Base-by-base conservation (phyloP, 805 yeast genomes). In the Teunomyces pallodes region DNA sequence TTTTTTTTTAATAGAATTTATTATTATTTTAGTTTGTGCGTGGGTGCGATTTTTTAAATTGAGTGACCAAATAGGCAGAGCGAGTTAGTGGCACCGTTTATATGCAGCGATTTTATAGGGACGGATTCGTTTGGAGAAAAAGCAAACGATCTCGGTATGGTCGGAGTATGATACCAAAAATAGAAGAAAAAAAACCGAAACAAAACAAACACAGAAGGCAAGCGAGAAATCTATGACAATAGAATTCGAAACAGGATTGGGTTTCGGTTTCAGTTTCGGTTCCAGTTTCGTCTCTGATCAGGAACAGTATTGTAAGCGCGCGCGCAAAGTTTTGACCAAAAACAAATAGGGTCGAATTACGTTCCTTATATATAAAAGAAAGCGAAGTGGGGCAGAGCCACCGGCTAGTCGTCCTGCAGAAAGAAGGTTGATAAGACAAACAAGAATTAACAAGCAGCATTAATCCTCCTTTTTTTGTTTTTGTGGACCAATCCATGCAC, bases 1-100 rank as follows among this genome's bases (percentile, higher is more conserved):
- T 38, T 36, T 38, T 36, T 38, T 26, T 32, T 31, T 31, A 5
- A 13, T 3, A 6, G n/a, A n/a, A n/a, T 31, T 12, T 31, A n/a
- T n/a, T 31, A n/a, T n/a, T 32, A 13, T 32, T 32, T 32, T 13
- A 13, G 32, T 6, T 12, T 32, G 16, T 31, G 17, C 17, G 16
- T 9, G 35, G 9, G 35, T 13, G 17, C 13, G 14, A 32, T 13
- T 13, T 16, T 24, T 28, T 12, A 26, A 24, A n/a, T 38, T 26
- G 14, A n/a, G 41, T 38, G 41, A 38, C 41, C 41, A 13, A 38
- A 38, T 38, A 38, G 27, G 40, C 28, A 24, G 27, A 36, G 30
- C 41, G 16, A 26, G 41, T 38, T 38, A 13, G 41, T n/a, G 41
- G 41, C 41, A 12, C 41, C 39, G 39, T 5, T 17, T 12, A 20